Evolutionary conservation across 2,329 filamentous ascomycete species (phyloP).

Genomic region (Trichocomaceae sp.): DNA sequence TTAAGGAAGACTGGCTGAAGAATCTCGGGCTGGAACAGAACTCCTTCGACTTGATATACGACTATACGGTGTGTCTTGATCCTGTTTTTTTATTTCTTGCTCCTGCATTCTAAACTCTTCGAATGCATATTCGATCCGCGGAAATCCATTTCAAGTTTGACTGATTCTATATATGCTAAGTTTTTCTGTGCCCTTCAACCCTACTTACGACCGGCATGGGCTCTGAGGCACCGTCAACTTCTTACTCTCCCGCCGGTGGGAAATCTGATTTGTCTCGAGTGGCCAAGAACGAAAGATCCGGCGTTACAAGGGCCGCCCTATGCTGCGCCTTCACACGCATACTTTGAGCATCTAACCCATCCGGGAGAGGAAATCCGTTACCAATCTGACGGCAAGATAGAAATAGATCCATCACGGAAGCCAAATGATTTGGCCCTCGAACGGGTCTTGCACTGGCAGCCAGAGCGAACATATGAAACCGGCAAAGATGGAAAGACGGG

Average conservation of each 20-base stretch:
- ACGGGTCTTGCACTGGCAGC: constrained; percentile 50
- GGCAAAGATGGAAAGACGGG: constrained; percentile 41
- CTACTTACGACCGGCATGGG: constrained; percentile 51
- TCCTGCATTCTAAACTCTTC: not conserved
- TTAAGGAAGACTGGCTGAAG: constrained; percentile 38
- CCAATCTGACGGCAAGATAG: constrained; percentile 47
- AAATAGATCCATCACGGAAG: constrained; percentile 42
- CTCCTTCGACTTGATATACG: constrained; percentile 50
- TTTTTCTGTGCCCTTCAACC: constrained; percentile 57
- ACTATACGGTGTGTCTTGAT: constrained; percentile 49
- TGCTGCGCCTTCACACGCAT: constrained; percentile 61
- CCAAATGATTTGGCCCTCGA: constrained; percentile 35
- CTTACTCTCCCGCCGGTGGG: constrained; percentile 44
- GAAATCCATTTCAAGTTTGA: not conserved
- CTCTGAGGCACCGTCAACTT: constrained; percentile 48
- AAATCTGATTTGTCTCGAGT: constrained; percentile 63
- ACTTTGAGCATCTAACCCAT: constrained; percentile 62
- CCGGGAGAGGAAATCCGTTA: constrained; percentile 65
- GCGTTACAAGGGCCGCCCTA: constrained; percentile 65
- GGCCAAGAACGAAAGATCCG: constrained; percentile 65
- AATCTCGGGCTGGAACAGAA: constrained; percentile 26
- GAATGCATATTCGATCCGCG: no score
- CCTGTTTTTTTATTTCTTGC: not conserved
- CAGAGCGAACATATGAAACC: constrained; percentile 50
- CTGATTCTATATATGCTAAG: constrained; percentile 27